These are phyloP conservation scores for Daldinia decipiens DNA, from an alignment of 495 filamentous ascomycete genomes.

Conservation along the genomic window DNA sequence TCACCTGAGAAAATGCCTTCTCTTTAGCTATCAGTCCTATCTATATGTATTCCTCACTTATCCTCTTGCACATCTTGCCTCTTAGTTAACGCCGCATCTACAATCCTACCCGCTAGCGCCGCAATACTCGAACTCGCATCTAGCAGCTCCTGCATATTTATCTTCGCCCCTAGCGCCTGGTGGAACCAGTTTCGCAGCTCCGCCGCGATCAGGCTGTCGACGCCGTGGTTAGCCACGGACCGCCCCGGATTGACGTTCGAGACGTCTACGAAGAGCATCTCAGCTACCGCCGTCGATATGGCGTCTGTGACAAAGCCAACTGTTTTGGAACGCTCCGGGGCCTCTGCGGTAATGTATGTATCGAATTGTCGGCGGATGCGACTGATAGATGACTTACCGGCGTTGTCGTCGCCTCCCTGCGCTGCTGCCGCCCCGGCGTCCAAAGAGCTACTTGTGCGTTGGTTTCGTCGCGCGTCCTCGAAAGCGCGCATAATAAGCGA, in stretches of 20 bases:
- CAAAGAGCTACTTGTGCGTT: neutral
- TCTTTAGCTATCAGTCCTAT: neutral
- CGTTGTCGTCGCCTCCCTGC: neutral
- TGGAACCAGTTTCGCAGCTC: conserved; percentile 53
- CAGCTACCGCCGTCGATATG: conserved; percentile 31
- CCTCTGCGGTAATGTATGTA: neutral
- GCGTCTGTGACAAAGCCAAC: neutral
- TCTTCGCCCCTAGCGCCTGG: conserved; percentile 10
- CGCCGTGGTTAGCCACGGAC: conserved; percentile 44
- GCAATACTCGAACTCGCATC: neutral
- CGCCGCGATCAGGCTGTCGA: conserved; percentile 52
- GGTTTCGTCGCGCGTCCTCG: neutral
- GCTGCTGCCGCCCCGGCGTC: neutral
- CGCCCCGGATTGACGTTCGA: conserved; percentile 35
- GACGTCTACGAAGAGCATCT: conserved; percentile 43
- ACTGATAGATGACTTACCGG: neutral
- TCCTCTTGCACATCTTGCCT: neutral
- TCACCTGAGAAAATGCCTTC: neutral
- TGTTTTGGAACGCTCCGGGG: neutral
- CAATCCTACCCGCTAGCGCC: neutral
- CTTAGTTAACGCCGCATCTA: conserved; percentile 1
- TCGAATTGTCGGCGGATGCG: neutral
- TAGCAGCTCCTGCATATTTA: conserved; percentile 39
- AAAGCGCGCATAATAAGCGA: conserved; percentile 9
- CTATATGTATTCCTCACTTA: neutral